These are phyloP conservation scores for Gossypium davidsonii DNA, from an alignment of 441 rosid species.

Conservation along the genomic window DNA sequence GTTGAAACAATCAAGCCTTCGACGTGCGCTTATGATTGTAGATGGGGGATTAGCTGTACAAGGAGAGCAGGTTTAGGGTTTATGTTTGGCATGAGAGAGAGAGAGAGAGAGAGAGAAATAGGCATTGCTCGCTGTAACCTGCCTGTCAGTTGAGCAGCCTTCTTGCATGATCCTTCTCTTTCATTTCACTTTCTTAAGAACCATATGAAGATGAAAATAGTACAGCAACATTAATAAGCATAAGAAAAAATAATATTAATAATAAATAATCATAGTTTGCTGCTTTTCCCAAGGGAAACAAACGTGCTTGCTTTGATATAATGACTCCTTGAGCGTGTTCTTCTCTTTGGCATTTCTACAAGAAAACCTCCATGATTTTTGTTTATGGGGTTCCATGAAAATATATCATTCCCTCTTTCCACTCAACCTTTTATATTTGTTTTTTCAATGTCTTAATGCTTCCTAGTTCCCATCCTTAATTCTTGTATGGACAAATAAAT, in stretches of 20 bases:
- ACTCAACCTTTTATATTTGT: constrained; percentile 22
- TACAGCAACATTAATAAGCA: not conserved
- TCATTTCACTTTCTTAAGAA: not conserved
- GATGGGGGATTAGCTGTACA: not conserved
- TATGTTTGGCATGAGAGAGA: constrained; percentile 50
- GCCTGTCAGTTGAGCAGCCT: constrained; percentile 91
- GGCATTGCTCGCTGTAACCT: constrained; percentile 74
- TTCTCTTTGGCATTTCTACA: constrained; percentile 23
- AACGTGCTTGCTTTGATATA: constrained; percentile 48
- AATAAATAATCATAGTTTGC: not conserved
- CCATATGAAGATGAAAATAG: not conserved
- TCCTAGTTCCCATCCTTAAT: not conserved
- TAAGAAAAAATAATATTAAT: not conserved
- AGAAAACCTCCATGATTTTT: constrained; percentile 29
- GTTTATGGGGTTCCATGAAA: constrained; percentile 30
- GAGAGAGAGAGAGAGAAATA: constrained; percentile 34
- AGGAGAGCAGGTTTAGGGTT: constrained; percentile 47
- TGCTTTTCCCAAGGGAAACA: constrained; percentile 31
- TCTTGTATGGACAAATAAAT: not conserved
- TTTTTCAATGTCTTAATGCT: not conserved
- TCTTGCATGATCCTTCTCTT: constrained; percentile 72
- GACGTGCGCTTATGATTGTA: constrained; percentile 50
- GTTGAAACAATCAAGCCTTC: constrained; percentile 30
- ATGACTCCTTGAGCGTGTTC: constrained; percentile 60
- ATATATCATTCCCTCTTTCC: not conserved